Conservation (phyloP, 306 rosid genomes). For the Quercus berberidifolia region DNA sequence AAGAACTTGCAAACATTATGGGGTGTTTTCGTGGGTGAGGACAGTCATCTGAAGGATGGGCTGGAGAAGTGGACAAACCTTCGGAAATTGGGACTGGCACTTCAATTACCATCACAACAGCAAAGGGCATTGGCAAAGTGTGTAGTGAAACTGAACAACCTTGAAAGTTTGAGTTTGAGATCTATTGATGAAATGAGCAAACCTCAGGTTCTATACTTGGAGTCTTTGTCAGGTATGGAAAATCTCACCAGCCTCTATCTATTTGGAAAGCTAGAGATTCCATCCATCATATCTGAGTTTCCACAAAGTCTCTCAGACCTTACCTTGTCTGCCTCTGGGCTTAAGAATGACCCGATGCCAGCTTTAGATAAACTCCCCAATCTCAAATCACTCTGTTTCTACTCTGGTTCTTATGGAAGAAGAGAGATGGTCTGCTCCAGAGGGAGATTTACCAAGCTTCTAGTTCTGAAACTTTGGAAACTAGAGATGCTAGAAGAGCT, state of each 20-base stretch:
- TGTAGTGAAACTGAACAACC: neutral
- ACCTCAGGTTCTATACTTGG: neutral
- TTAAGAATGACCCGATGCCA: neutral
- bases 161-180: slow-evolving; percentile 7
- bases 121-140: neutral
- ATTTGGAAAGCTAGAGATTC: slow-evolving; percentile 3
- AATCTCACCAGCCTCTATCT: neutral
- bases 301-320: slow-evolving; percentile 19
- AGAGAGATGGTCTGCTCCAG: neutral
- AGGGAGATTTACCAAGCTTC: neutral
- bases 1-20: slow-evolving; percentile 6
- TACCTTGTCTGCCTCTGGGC: slow-evolving; percentile 11
- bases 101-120: neutral
- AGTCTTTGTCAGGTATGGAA: neutral
- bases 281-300: neutral
- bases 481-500: neutral
- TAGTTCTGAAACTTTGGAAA: slow-evolving; percentile 7
- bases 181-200: neutral
- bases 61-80: slow-evolving; percentile 10
- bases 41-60: neutral
- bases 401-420: neutral
- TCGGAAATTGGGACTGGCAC: slow-evolving; percentile 5
- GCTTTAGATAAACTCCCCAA: neutral
- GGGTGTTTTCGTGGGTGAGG: slow-evolving; percentile 6
- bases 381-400: slow-evolving; percentile 6